phyloP scores from a whole-genome alignment of 2,329 filamentous ascomycete species.

The Conoideocrella luteorostrata region DNA sequence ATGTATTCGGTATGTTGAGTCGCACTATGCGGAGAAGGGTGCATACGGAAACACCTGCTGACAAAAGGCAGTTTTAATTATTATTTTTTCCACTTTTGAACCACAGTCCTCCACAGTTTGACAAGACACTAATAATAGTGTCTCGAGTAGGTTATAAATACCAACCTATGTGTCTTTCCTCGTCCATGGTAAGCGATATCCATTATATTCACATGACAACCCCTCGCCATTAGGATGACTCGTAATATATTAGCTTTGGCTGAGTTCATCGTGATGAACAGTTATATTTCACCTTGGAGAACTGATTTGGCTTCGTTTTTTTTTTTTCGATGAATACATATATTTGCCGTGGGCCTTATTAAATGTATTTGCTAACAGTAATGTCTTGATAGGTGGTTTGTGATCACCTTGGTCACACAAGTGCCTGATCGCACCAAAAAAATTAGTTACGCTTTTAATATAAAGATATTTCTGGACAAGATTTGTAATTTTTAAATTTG shows the following conservation, averaged over 20 bases:
- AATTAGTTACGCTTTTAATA: no score
- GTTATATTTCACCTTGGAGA: conserved; percentile 53
- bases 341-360: no score
- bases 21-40: no score
- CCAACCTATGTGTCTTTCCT: not conserved
- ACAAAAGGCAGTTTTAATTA: no score
- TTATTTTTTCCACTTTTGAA: no score
- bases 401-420: no score
- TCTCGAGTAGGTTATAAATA: not conserved
- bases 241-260: conserved; percentile 40
- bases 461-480: not conserved
- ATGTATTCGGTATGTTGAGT: conserved; percentile 31
- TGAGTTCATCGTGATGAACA: conserved; percentile 52
- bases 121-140: not conserved
- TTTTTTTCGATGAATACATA: conserved; percentile 1
- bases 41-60: no score
- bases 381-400: not conserved
- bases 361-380: not conserved
- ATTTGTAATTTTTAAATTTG: not conserved
- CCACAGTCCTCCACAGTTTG: no score
- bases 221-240: conserved; percentile 44
- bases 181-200: not conserved
- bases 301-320: conserved; percentile 37
- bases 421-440: no score
- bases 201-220: not conserved